Evolutionary conservation across 768 basidiomycete genomes (phyloP), one percentile per base, ranked within the genome.

Genomic region (Termitomyces sp.): DNA sequence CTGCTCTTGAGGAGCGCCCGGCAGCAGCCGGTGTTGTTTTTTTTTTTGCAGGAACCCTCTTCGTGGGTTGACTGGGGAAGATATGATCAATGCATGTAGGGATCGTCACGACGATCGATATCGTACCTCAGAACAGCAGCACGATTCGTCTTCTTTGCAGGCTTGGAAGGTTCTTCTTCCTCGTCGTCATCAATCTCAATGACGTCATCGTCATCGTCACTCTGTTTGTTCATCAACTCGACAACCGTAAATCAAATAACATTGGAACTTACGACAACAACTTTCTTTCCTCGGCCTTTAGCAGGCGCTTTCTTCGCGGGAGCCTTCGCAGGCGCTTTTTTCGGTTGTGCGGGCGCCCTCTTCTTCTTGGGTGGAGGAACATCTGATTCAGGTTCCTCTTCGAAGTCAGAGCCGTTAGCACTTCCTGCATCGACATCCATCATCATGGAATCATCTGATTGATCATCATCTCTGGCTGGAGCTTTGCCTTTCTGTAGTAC

Each of bases 381-480:
- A 40, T 85, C 83, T 3, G 75, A 79, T 32, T 85, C 79, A 37
- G 72, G 71, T 50, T 82, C 80, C 20, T 82, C 54, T 43, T 55
- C 81, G 25, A 82, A 81, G 62, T 84, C 87, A 37, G 83, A 88
- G 17, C 77, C 81, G 9, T 72, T 80, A 10, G 67, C 75, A 49
- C 69, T 67, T 32, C 66, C 66, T 9, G 68, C 72, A 63, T 89
- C 89, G 50, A 91, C 71, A 52, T 94, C 89, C 83, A 90, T 87
- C 76, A 81, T 76, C 89, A 91, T 91, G 3, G 89, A 92, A 69
- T 92, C 92, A 38, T 87, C 88, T 2, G 83, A 87, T 3, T 81
- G 81, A 29, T 80, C 80, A 2, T 67, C 79, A 37, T 74, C 75
- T n/a, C 69, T 75, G 9, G 75, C 80, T 68, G 80, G 83, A 31